Evolutionary conservation across 2,329 filamentous ascomycete species (phyloP), one percentile per base, ranked within the genome.

Genomic region (Fusarium sp.): DNA sequence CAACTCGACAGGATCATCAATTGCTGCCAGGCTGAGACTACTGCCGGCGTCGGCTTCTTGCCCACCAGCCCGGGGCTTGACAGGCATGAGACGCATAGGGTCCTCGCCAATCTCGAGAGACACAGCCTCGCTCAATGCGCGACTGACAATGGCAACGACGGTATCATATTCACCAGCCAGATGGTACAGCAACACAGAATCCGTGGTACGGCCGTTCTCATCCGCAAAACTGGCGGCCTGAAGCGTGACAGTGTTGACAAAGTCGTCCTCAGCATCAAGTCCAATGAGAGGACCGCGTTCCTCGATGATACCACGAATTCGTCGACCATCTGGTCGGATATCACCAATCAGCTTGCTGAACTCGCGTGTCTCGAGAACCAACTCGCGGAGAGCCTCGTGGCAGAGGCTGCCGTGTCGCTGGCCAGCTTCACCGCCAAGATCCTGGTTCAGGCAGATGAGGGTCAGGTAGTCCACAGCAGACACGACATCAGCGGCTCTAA

Each of bases 341-440:
- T 99, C 97, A 60, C 97, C 96, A 54, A 99, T 91, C 19, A 99
- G 86, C 79, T 94, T 93, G 79, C 95, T 96, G 82, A 98, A 99
- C 80, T 99, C 96, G 74, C 96, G 91, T 25, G 95, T 97, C 84
- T 99, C 96, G n/a, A 99, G 88, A 32, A 98, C 95, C 63, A 98
- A 91, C 82, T 98, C 96, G 40, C 95, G 93, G 64, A 99, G 86
- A 11, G 95, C 96, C 82, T 97, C 94, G 82, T 98, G 94, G 82
- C 96, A 98, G 42, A 98, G 89, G 53, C 89, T 90, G 60, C 91
- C 89, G 80, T 97, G 96, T 47, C 92, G 91, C 69, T 89, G 90
- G 64, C 94, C 95, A 10, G 92, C 86, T 64, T 93, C 89, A 25
- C 92, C 93, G 32, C 88, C 89, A 47, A 97, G 86, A 81, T 98